A percentile compares a stretch with the other conserved stretches of the same genome.
phyloP scores from a whole-genome alignment of 2,329 filamentous ascomycete genomes.

The Emericellopsis cladophorae region DNA sequence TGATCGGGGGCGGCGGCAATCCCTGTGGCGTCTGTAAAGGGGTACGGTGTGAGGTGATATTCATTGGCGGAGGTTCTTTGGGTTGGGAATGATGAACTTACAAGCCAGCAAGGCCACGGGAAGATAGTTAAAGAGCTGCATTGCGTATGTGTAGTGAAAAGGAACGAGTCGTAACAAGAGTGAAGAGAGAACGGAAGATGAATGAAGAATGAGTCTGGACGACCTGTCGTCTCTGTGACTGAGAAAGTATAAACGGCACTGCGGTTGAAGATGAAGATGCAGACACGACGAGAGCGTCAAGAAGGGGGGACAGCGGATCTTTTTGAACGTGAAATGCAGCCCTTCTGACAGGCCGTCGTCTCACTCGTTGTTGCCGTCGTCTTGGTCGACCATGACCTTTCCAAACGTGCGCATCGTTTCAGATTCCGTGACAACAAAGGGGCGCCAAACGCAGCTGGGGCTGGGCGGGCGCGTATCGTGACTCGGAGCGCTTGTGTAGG shows the following conservation, averaged over 20 bases:
- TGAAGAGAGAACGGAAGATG: not conserved
- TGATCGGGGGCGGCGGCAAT: constrained; percentile 1
- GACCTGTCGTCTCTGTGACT: constrained; percentile 1
- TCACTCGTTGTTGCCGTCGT: not conserved
- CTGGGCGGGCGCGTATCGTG: not conserved
- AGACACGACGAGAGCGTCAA: not conserved
- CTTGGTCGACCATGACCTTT: not conserved
- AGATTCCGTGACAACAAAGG: not conserved
- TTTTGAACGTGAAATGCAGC: not conserved
- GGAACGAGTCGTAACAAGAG: not conserved
- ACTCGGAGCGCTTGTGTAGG: not conserved
- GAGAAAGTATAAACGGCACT: not conserved
- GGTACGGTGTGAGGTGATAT: not conserved
- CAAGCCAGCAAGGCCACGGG: constrained; percentile 1
- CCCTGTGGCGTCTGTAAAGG: not conserved
- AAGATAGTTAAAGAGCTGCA: constrained; percentile 1
- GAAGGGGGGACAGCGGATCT: not conserved
- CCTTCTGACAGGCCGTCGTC: not conserved
- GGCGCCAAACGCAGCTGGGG: not conserved
- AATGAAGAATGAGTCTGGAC: not conserved
- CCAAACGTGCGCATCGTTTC: constrained; percentile 2
- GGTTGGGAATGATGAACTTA: not conserved
- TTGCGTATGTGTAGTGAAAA: not conserved
- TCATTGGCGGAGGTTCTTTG: not conserved
- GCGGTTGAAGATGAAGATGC: constrained; percentile 1